Evolutionary conservation across 768 basidiomycete genomes (phyloP).

Genomic region (Cytidiella melzeri): DNA sequence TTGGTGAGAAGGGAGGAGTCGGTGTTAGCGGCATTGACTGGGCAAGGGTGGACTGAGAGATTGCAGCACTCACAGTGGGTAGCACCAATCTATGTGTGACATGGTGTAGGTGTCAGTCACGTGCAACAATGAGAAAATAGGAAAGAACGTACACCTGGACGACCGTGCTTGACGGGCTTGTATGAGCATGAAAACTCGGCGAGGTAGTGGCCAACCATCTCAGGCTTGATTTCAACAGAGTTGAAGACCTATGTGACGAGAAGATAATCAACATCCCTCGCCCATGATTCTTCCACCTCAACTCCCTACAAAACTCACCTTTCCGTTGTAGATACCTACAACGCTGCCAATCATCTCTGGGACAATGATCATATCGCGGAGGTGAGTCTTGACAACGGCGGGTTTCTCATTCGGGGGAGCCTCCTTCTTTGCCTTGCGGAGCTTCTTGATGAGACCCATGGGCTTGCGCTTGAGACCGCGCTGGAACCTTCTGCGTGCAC

Average conservation of each 20-base stretch:
- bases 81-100: conserved; percentile 64
- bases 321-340: conserved; percentile 97
- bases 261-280: not conserved
- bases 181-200: conserved; percentile 96
- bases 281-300: not conserved
- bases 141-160: conserved; percentile 84
- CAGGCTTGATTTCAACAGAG: conserved; percentile 98
- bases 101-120: conserved; percentile 14
- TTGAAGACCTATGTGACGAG: conserved; percentile 64
- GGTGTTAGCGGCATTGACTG: too few species aligned
- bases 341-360: conserved; percentile 99
- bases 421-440: conserved; percentile 99
- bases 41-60: conserved; percentile 10
- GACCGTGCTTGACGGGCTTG: conserved; percentile 99
- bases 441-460: conserved; percentile 98
- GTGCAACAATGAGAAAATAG: not conserved
- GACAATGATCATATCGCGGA: conserved; percentile 99
- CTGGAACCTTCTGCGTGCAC: conserved; percentile 97
- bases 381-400: conserved; percentile 96
- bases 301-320: conserved; percentile 42
- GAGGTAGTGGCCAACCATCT: conserved; percentile 99
- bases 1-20: too few species aligned
- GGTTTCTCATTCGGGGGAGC: conserved; percentile 99
- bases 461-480: conserved; percentile 98
- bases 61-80: conserved; percentile 66